Evolutionary conservation across 148 eudicot species (phyloP).

Genomic region (Camellia sinensis): DNA sequence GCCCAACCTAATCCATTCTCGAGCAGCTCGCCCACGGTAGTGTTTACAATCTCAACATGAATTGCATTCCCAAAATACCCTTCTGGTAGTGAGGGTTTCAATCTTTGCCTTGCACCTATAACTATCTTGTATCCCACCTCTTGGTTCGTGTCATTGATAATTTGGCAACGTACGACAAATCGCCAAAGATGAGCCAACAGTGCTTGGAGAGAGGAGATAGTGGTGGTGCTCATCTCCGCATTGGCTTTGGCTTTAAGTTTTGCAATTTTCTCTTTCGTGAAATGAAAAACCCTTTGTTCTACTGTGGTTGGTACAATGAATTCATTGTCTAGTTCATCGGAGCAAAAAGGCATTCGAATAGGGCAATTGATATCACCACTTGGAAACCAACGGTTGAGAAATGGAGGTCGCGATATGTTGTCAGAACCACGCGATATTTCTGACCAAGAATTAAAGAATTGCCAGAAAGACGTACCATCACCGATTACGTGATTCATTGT

Average conservation of each 20-base stretch:
- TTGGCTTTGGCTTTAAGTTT: constrained; percentile 37
- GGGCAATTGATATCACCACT: background rate
- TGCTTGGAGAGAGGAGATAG: constrained; percentile 35
- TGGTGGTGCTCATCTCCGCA: constrained; percentile 11
- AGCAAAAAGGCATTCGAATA: constrained; percentile 4
- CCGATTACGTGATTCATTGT: constrained; percentile 24
- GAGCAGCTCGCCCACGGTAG: constrained; percentile 7
- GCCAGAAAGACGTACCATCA: constrained; percentile 40
- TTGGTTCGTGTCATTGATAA: background rate
- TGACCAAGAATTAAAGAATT: constrained; percentile 36
- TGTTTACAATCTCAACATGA: background rate
- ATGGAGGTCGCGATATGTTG: constrained; percentile 12
- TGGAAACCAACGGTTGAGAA: constrained; percentile 23
- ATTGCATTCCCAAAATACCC: constrained; percentile 18
- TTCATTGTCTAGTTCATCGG: background rate
- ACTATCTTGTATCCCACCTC: background rate
- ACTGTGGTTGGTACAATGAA: background rate
- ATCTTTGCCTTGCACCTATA: constrained; percentile 17
- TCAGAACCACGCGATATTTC: constrained; percentile 21
- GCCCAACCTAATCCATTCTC: background rate
- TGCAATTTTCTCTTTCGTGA: constrained; percentile 19
- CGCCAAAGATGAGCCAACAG: constrained; percentile 38
- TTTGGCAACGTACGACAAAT: constrained; percentile 11
- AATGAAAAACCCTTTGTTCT: constrained; percentile 29
- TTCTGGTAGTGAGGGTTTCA: constrained; percentile 6